Evolutionary conservation across 2,329 filamentous ascomycete species (phyloP), one percentile per base, ranked within the genome.

Genomic region (Colletotrichum chlorophyti): DNA sequence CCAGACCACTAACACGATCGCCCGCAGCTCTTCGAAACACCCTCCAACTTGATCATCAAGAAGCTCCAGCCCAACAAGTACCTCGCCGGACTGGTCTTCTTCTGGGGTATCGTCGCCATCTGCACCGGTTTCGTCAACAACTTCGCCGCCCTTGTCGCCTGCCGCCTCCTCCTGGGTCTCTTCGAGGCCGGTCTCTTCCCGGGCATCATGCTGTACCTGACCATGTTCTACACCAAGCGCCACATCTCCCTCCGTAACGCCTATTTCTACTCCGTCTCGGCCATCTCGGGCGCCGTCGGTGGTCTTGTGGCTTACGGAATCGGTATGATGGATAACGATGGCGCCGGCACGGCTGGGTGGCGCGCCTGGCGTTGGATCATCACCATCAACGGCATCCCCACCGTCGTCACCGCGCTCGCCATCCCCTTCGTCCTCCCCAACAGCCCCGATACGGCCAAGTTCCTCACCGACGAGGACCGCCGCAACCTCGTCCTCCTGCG

Each of bases 281-380:
- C 90, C 2, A 76, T 91, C 4, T 88, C 89, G 0, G 90, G 90
- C 3, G 90, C 88, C 1, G 82, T 86, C 21, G 90, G 90, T 6
- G 91, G 91, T 0, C 74, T 93, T 12, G 76, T 93, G 14, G 90
- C 90, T 0, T 92, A 88, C 61, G 89, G 82, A 1, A 90, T 93
- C 60, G 88, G 88, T 0, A 84, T 88, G 66, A 86, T 93, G 83
- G 86, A 90, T 46, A n/a, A n/a, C n/a, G n/a, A n/a, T n/a, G n/a
- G n/a, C n/a, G n/a, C n/a, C n/a, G 90, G 89, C 1, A 68, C 86
- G 1, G 73, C 75, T 0, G 89, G 88, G 1, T 78, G 87, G 65
- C 75, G 77, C 27, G 90, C 88, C 1, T 93, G 90, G 91, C 78
- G 88, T 35, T 90, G 87, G 80, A 87, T 92, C 52, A 82, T 93